Evolutionary conservation across 2,329 filamentous ascomycete species (phyloP).

Genomic region (Knoxdaviesia capensis): DNA sequence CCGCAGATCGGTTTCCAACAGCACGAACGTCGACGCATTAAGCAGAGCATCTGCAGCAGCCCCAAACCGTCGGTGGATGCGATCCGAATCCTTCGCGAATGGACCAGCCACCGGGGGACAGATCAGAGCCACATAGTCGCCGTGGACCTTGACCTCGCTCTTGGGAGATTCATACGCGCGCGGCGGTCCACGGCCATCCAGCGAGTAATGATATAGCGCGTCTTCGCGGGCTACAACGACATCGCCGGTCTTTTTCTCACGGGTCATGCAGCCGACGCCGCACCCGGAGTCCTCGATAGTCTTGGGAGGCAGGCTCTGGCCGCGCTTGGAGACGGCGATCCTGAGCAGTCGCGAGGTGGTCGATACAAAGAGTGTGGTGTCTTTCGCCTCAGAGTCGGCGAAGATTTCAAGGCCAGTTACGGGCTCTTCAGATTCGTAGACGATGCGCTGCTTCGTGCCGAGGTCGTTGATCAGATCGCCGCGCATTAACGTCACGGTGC

Average conservation of each 20-base stretch:
- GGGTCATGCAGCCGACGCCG: conserved; percentile 84
- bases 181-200: conserved; percentile 68
- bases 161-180: conserved; percentile 87
- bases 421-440: conserved; percentile 92
- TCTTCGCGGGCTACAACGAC: conserved; percentile 87
- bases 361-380: conserved; percentile 73
- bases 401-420: conserved; percentile 76
- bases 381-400: conserved; percentile 24
- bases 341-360: conserved; percentile 79
- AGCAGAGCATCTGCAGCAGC: conserved; percentile 60
- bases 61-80: conserved; percentile 52
- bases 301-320: conserved; percentile 73
- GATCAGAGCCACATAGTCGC: conserved; percentile 72
- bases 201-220: conserved; percentile 82
- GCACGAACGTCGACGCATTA: conserved; percentile 69
- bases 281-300: conserved; percentile 81
- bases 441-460: conserved; percentile 79
- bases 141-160: conserved; percentile 56
- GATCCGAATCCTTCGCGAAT: conserved; percentile 24
- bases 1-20: conserved; percentile 80
- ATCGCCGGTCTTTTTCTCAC: conserved; percentile 61
- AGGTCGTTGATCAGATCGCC: conserved; percentile 91
- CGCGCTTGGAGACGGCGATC: conserved; percentile 67
- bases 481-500: conserved; percentile 77
- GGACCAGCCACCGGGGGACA: conserved; percentile 39